Evolutionary conservation across 768 basidiomycete species (phyloP).

Genomic region (Boletellus sp.): DNA sequence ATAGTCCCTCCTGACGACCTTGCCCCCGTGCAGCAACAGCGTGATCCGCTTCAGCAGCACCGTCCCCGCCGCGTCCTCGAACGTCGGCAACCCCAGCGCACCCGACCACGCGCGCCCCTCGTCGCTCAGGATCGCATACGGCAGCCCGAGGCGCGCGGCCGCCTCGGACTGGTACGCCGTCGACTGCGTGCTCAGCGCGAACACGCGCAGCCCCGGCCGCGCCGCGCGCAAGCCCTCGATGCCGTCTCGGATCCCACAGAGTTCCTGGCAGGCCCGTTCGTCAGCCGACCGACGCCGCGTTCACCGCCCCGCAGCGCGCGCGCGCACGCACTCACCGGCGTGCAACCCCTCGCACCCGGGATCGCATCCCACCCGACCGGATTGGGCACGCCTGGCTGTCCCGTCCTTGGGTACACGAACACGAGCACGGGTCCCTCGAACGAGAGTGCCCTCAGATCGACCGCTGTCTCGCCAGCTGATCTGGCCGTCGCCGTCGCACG

Average conservation of each 20-base stretch:
- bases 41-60: constrained; percentile 21
- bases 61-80: constrained; percentile 13
- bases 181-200: constrained; percentile 22
- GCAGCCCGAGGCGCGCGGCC: constrained; percentile 10
- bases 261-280: no score
- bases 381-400: constrained; percentile 12
- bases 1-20: constrained; percentile 16
- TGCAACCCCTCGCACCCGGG: constrained; percentile 22
- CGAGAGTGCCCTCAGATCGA: constrained; percentile 14
- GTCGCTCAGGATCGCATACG: constrained; percentile 23
- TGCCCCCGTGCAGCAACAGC: constrained; percentile 11
- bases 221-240: neutral
- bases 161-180: constrained; percentile 17
- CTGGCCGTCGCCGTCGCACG: constrained; percentile 2
- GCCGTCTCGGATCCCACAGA: constrained; percentile 13
- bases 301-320: no score
- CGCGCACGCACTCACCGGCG: constrained; percentile 18
- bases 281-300: no score
- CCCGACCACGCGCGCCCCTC: constrained; percentile 5
- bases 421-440: constrained; percentile 18
- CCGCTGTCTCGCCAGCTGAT: neutral
- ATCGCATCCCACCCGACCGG: constrained; percentile 21
- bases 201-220: constrained; percentile 1
- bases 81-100: constrained; percentile 16
- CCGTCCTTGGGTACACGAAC: constrained; percentile 24